Base-by-base conservation (phyloP, 1,284 basidiomycete genomes). In the Moniliophthora roreri region DNA sequence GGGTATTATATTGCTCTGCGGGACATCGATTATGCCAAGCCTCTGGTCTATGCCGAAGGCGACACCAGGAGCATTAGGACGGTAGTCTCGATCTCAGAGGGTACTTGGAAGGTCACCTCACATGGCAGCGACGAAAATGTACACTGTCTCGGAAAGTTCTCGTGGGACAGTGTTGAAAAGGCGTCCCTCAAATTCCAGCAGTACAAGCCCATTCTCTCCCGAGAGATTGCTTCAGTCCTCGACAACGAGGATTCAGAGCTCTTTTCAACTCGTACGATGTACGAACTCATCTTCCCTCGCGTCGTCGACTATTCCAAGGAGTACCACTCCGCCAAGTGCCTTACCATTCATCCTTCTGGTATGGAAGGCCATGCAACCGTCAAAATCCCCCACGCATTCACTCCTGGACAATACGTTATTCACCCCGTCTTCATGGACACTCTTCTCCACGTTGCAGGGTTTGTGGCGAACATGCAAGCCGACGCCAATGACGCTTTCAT, bases 371-470 rank as follows among this genome's bases (percentile, higher is more conserved):
- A 74, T 53, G 85, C 83, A 0, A 64, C 67, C 1, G 65, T 86
- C 24, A 63, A 67, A 34, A 65, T 84, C 8, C 76, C 78, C 7
- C 16, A 21, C n/a, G 7, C 1, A 44, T 58, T 1, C 60, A 64
- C 23, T 60, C 71, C 32, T 60, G 69, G 35, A 55, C 60, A 11
- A 70, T 79, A 75, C 57, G 67, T 74, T 3, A 68, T 73, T 3
- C 75, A 82, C 53, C 79, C 82, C 1, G 62, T 86, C 16, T 86
- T 87, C 66, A 70, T 80, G 49, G 87, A 90, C 59, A 80, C 82
- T 0, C 69, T 89, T 21, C 70, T 89, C 26, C 87, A 90, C 54
- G 74, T 80, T 28, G 80, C 85, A 0, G 87, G 87, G 1, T 87
- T 90, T 65, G 68, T 89, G 37, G 75, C 80, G 24, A 90, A 89